Evolutionary conservation across 148 eudicot genomes (phyloP).

Genomic region (Vaccinium myrtillus): DNA sequence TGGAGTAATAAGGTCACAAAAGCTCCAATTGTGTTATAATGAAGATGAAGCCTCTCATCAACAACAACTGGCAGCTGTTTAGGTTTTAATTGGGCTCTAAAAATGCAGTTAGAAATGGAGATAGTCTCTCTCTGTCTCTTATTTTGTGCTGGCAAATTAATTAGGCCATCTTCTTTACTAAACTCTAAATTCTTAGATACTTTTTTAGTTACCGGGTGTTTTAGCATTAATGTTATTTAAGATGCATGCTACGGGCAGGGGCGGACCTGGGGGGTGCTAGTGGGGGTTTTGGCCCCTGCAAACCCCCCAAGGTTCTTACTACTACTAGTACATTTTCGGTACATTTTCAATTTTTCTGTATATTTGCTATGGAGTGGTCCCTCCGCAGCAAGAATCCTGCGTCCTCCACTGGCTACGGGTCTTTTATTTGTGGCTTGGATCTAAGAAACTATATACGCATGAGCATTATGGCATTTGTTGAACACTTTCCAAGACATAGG

Average conservation of each 20-base stretch:
- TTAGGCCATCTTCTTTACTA: background rate
- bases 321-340: no score
- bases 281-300: no score
- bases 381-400: no score
- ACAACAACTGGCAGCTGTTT: conserved; percentile 28
- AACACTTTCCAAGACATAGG: background rate
- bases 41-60: conserved; percentile 41
- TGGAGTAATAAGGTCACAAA: conserved; percentile 18
- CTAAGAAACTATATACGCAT: background rate
- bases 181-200: background rate
- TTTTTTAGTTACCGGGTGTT: background rate
- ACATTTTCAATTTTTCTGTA: no score
- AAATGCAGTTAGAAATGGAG: conserved; percentile 7
- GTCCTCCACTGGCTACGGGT: no score
- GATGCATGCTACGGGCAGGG: background rate
- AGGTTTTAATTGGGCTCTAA: background rate
- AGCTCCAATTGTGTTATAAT: conserved; percentile 26
- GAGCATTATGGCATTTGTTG: background rate
- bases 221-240: background rate
- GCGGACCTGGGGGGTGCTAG: no score
- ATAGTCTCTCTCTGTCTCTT: conserved; percentile 4
- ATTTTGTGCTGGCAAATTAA: background rate
- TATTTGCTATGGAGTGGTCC: no score
- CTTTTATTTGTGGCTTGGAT: background rate
- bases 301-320: no score